Evolutionary conservation across 768 basidiomycete species (phyloP).

Genomic region (Phylloporus arenicola): DNA sequence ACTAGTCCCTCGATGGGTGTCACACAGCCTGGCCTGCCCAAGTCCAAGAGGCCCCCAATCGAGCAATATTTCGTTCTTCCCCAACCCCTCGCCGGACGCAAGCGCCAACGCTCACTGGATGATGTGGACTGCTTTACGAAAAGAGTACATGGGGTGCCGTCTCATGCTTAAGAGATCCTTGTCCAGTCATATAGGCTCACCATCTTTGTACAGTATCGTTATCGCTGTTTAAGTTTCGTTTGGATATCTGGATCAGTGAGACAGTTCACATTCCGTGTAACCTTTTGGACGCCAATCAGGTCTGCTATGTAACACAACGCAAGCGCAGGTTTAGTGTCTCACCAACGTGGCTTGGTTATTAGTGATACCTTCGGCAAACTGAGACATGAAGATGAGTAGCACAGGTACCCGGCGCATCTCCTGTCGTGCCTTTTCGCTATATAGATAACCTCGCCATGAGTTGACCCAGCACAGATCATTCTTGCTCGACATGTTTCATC

Average conservation of each 20-base stretch:
- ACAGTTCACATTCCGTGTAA: background rate
- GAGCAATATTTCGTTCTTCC: constrained; percentile 35
- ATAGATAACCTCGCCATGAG: background rate
- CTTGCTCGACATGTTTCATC: background rate
- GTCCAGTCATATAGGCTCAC: constrained; percentile 2
- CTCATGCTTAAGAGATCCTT: constrained; percentile 10
- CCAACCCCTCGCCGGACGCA: constrained; percentile 13
- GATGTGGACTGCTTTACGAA: constrained; percentile 23
- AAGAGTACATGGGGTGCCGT: constrained; percentile 16
- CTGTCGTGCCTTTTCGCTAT: constrained; percentile 1
- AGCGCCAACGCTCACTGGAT: constrained; percentile 25
- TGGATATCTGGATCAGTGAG: constrained; percentile 3
- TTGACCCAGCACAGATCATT: background rate
- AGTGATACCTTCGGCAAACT: background rate
- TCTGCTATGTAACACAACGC: background rate
- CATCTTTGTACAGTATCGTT: constrained; percentile 27
- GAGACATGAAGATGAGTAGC: constrained; percentile 6
- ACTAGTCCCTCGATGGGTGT: constrained; percentile 47
- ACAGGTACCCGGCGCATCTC: background rate
- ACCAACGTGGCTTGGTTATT: background rate
- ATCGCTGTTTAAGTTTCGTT: constrained; percentile 14
- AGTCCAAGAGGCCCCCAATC: constrained; percentile 31
- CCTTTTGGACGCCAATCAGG: background rate
- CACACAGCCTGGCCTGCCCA: constrained; percentile 12
- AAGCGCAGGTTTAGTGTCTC: constrained; percentile 4